Base-by-base conservation (phyloP, 176 grass and related monocot genomes). In the Coix lacrymajobi region DNA sequence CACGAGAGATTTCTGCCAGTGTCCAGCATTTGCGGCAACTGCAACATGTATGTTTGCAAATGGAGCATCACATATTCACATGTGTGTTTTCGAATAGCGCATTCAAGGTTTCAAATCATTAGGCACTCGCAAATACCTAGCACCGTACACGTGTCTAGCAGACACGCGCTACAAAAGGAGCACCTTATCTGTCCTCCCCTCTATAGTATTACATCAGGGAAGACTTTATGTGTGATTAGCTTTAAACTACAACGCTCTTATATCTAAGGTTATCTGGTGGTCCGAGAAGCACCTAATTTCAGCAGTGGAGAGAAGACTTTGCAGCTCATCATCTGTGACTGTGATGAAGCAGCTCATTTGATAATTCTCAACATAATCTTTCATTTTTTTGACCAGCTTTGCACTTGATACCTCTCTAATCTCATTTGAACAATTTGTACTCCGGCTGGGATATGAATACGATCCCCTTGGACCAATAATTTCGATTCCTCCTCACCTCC, bases 401-500 rank as follows among this genome's bases (percentile, higher is more conserved):
- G 71, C 82, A 81, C 66, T 66, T 65, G 16, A 63, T 57, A 41
- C 71, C 76, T 11, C 43, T 28, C 28, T 28, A 57, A 51, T 16
- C 9, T 2, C 45, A 40, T 75, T 61, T 32, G 38, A 67, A 79
- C 2, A 11, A 7, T 62, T 67, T 80, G 17, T 57, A 41, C 40
- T 6, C 19, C 14, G 34, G 45, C 66, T 48, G 25, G 41, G 41
- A 71, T 71, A 48, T 72, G 69, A 71, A 46, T 58, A 75, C 62
- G 69, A 75, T 74, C 76, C 25, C 30, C 31, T 62, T 0, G 38
- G 48, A 69, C 62, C 58, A 73, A 83, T 90, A 73, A 68, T 86
- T 82, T 86, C 1, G 79, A 66, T 83, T 86, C 83, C 88, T 72
- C 16, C 73, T 85, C 37, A 39, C 34, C 56, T 82, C 56, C 68